A percentile compares a stretch with the other conserved stretches of the same genome.
Evolutionary conservation across 2,329 filamentous ascomycete genomes (phyloP).

Genomic region (Penicillium corylophilum): DNA sequence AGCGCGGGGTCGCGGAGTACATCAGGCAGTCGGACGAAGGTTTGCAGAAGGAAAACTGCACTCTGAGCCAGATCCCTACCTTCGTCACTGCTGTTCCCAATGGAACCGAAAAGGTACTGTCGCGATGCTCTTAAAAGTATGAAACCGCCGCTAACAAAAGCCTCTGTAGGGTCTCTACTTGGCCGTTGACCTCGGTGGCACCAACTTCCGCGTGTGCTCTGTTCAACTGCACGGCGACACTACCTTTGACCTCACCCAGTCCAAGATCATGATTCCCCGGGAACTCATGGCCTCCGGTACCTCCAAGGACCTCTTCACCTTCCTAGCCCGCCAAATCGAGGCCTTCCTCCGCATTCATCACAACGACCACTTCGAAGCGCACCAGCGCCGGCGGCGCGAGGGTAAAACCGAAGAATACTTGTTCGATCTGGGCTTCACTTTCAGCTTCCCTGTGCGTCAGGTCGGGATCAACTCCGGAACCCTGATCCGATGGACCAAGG

Average conservation of each 20-base stretch:
- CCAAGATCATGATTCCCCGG: conserved; percentile 86
- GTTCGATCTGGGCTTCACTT: conserved; percentile 97
- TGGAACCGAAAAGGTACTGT: conserved; percentile 86
- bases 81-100: conserved; percentile 96
- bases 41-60: conserved; percentile 71
- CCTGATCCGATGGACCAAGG: conserved; percentile 97
- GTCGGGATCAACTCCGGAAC: conserved; percentile 92
- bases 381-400: conserved; percentile 63
- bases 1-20: conserved; percentile 80
- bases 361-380: conserved; percentile 75
- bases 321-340: conserved; percentile 91
- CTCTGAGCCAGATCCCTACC: conserved; percentile 91
- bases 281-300: conserved; percentile 88
- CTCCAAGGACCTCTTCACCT: conserved; percentile 82
- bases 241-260: conserved; percentile 90
- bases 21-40: conserved; percentile 86
- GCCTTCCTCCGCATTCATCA: conserved; percentile 84
- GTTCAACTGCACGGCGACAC: conserved; percentile 90
- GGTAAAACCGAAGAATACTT: conserved; percentile 70
- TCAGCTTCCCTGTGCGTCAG: conserved; percentile 95
- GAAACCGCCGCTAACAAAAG: conserved; percentile 15
- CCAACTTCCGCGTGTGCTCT: conserved; percentile 97
- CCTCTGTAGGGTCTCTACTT: conserved; percentile 77
- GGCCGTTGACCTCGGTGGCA: conserved; percentile 95
- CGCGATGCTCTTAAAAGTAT: neutral